These are phyloP conservation scores for Ophiostoma sp. DNA, from an alignment of 2,329 filamentous ascomycete genomes.

Conservation along the genomic window DNA sequence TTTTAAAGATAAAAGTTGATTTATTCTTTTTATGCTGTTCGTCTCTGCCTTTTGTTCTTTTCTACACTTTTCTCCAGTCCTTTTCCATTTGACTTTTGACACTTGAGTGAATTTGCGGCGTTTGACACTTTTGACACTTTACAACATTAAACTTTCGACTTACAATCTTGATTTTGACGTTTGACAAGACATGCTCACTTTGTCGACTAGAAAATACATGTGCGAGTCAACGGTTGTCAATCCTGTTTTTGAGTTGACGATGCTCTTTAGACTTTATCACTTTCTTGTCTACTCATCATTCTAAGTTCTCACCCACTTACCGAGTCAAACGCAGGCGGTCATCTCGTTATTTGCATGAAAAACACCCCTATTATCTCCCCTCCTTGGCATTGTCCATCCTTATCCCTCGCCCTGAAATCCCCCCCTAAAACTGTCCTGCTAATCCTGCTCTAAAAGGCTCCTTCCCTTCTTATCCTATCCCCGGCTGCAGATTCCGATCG, in stretches of 20 bases:
- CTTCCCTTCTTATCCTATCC: neutral
- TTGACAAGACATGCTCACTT: neutral
- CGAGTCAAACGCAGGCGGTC: neutral
- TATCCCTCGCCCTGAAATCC: neutral
- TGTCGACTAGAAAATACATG: neutral
- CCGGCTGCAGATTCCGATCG: neutral
- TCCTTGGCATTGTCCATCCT: conserved; percentile 15
- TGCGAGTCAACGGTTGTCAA: neutral
- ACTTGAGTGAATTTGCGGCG: neutral
- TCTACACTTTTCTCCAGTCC: neutral
- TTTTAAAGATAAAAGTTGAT: neutral
- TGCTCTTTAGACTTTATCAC: neutral
- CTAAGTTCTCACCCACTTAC: neutral
- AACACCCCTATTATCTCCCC: neutral
- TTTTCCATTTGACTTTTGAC: neutral
- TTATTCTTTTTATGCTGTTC: neutral
- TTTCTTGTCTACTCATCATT: neutral
- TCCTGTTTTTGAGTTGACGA: neutral
- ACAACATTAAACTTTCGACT: neutral
- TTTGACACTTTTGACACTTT: neutral
- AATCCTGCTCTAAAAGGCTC: neutral
- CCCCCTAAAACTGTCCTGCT: neutral
- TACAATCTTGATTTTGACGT: neutral
- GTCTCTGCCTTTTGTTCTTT: neutral
- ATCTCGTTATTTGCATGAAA: conserved; percentile 2